Evolutionary conservation across 2,329 filamentous ascomycete genomes (phyloP).

Genomic region (Basipetospora chlamydospora): DNA sequence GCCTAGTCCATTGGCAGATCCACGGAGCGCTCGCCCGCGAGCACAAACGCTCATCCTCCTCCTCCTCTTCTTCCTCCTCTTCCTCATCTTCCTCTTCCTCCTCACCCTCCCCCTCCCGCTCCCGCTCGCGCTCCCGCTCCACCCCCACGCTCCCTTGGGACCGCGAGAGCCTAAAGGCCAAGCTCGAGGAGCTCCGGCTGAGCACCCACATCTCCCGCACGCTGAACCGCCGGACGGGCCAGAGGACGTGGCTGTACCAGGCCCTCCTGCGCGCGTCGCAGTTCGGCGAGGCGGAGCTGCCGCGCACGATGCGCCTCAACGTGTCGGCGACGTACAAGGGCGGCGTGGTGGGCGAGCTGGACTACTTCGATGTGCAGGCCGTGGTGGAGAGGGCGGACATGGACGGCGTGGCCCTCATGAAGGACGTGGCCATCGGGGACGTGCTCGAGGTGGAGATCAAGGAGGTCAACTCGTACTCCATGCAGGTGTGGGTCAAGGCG

Average conservation of each 20-base stretch:
- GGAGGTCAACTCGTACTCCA: constrained; percentile 36
- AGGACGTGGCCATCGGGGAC: constrained; percentile 34
- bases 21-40: constrained; percentile 34
- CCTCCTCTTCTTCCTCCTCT: no score
- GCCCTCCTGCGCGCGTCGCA: constrained; percentile 46
- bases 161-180: constrained; percentile 22
- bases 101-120: no score
- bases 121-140: constrained; percentile 7
- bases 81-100: no score
- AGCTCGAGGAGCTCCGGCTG: constrained; percentile 34
- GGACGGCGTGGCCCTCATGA: constrained; percentile 19
- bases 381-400: constrained; percentile 24
- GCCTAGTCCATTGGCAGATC: constrained; percentile 54
- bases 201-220: constrained; percentile 35
- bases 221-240: constrained; percentile 27
- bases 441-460: constrained; percentile 39
- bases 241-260: constrained; percentile 41
- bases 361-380: constrained; percentile 35
- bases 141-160: constrained; percentile 31
- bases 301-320: constrained; percentile 32
- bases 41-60: no score
- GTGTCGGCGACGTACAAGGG: constrained; percentile 23
- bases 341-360: constrained; percentile 25
- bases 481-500: constrained; percentile 30
- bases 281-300: constrained; percentile 32